Evolutionary conservation across 2,329 filamentous ascomycete genomes (phyloP).

Genomic region (Mariannaea elegans): DNA sequence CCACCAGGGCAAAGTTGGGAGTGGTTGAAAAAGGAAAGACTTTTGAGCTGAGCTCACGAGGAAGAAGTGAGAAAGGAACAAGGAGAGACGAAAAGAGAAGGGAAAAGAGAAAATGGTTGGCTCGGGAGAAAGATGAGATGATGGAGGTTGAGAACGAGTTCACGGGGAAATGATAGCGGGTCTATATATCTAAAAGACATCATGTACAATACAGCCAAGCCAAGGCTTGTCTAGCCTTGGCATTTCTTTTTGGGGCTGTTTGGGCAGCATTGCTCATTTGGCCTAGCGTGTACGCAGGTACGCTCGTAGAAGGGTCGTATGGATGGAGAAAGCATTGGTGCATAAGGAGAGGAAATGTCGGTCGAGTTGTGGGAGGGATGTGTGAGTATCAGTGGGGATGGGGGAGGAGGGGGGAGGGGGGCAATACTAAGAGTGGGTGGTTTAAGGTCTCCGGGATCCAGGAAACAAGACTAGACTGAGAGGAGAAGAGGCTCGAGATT

Average conservation of each 20-base stretch:
- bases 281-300: constrained; percentile 15
- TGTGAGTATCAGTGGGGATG: neutral
- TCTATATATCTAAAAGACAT: constrained; percentile 4
- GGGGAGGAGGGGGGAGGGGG: neutral
- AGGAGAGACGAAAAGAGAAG: neutral
- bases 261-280: neutral
- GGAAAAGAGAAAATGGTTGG: neutral
- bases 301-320: constrained; percentile 3
- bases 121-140: neutral
- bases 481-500: neutral
- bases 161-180: too few relatives aligned
- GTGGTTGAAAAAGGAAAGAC: constrained; percentile 12
- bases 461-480: neutral
- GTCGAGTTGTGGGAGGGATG: neutral
- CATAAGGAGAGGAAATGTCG: neutral
- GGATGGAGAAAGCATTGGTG: neutral
- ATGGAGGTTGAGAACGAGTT: neutral
- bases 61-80: neutral
- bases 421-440: too few relatives aligned
- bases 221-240: neutral
- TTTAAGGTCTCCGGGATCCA: neutral
- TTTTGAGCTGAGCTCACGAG: constrained; percentile 1
- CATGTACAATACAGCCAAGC: neutral
- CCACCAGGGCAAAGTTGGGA: constrained; percentile 12
- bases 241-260: neutral